Evolutionary conservation across 768 basidiomycete species (phyloP).

Genomic region (Suillus plorans): DNA sequence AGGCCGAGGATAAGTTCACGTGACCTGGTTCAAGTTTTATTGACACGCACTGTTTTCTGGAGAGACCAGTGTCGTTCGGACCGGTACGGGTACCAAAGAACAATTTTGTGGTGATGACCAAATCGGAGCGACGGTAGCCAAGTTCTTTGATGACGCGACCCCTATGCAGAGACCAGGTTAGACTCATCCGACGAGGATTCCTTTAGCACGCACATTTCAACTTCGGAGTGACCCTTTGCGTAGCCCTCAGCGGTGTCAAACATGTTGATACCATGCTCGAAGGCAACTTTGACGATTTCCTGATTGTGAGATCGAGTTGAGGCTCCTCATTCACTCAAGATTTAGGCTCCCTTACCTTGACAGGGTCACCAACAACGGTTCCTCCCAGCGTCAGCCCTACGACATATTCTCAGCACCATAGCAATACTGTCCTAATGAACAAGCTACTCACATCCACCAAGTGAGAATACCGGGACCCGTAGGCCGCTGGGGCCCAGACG

Average conservation of each 20-base stretch:
- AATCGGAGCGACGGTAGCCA: conserved; percentile 46
- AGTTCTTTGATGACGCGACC: conserved; percentile 58
- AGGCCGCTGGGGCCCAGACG: conserved; percentile 47
- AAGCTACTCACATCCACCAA: conserved; percentile 45
- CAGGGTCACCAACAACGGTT: conserved; percentile 49
- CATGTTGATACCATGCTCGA: conserved; percentile 52
- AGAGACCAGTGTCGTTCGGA: conserved; percentile 41
- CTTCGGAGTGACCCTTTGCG: conserved; percentile 47
- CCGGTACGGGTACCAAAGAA: conserved; percentile 54
- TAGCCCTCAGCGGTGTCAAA: conserved; percentile 50
- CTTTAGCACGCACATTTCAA: conserved; percentile 44
- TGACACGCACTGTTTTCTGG: conserved; percentile 29
- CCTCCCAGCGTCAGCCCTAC: conserved; percentile 48
- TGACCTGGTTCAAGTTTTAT: neutral
- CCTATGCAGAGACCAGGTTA: conserved; percentile 16
- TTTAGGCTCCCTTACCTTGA: conserved; percentile 34
- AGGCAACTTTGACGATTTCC: conserved; percentile 56
- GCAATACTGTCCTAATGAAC: neutral
- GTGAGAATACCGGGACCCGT: conserved; percentile 50
- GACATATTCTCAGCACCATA: neutral
- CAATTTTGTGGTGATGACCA: conserved; percentile 57
- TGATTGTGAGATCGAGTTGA: conserved; percentile 11
- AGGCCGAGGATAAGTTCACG: neutral
- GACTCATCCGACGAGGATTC: neutral
- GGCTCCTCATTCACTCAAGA: neutral